Conservation (phyloP, 306 rosid genomes). For the Ormosia semicastrata region DNA sequence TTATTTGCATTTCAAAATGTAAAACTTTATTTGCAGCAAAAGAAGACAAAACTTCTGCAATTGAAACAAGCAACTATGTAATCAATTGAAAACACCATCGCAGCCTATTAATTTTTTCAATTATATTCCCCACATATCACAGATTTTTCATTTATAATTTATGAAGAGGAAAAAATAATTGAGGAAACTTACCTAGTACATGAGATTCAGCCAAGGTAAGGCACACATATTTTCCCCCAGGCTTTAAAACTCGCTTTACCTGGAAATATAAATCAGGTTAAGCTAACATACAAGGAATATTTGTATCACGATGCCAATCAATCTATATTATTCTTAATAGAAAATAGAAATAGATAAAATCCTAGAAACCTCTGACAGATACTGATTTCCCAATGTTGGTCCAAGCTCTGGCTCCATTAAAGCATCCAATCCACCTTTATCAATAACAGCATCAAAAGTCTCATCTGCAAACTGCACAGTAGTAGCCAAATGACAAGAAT, state of each 20-base stretch:
- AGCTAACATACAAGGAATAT: conserved; percentile 11
- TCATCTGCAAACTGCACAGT: conserved; percentile 57
- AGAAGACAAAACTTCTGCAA: not conserved
- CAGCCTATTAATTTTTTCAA: not conserved
- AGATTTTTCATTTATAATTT: not conserved
- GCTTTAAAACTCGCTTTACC: conserved; percentile 81
- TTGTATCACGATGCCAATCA: not conserved
- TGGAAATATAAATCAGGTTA: conserved; percentile 19
- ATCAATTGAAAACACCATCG: not conserved
- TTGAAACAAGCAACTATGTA: not conserved
- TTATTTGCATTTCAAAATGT: not conserved
- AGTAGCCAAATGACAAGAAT: not conserved
- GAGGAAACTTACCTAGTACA: conserved; percentile 66
- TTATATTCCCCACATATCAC: not conserved
- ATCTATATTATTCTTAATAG: not conserved
- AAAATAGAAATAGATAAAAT: not conserved
- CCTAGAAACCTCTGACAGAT: conserved; percentile 65
- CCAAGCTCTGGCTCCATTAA: conserved; percentile 94
- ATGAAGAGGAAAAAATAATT: not conserved
- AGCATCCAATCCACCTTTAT: conserved; percentile 98
- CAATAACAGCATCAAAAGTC: conserved; percentile 59
- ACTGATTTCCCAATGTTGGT: conserved; percentile 71
- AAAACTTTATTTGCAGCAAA: not conserved
- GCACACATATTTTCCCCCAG: conserved; percentile 85
- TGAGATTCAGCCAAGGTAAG: conserved; percentile 89